These are phyloP conservation scores for Alternaria brassicae DNA, from an alignment of 2,329 filamentous ascomycete genomes.

Conservation along the genomic window DNA sequence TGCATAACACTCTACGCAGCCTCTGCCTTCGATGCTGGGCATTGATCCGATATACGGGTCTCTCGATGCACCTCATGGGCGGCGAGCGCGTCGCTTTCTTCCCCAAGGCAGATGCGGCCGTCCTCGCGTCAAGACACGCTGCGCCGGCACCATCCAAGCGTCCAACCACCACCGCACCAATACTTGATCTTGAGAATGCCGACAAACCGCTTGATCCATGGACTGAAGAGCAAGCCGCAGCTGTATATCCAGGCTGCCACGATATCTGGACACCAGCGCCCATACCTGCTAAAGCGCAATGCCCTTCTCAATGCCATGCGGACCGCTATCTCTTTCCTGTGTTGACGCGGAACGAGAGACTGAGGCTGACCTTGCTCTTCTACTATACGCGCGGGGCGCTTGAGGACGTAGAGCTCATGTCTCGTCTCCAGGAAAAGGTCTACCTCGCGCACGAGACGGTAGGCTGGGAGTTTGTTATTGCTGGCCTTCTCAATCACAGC, in stretches of 20 bases:
- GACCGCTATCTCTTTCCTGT: conserved; percentile 47
- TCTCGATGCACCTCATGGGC: conserved; percentile 19
- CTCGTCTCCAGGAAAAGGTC: conserved; percentile 54
- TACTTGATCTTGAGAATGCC: conserved; percentile 33
- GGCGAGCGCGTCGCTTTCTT: conserved; percentile 31
- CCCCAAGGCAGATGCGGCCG: conserved; percentile 36
- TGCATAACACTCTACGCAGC: background rate
- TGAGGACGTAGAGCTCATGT: conserved; percentile 52
- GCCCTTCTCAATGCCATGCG: conserved; percentile 12
- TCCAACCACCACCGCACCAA: conserved; percentile 29
- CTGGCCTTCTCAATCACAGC: conserved; percentile 55
- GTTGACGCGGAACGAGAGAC: conserved; percentile 47
- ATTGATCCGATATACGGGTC: background rate
- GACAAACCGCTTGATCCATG: conserved; percentile 26
- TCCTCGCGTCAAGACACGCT: conserved; percentile 28
- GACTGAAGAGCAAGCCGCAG: conserved; percentile 20
- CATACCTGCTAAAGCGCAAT: conserved; percentile 25
- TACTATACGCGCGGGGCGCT: conserved; percentile 55
- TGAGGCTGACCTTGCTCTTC: conserved; percentile 52
- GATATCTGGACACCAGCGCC: conserved; percentile 26
- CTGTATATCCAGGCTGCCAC: conserved; percentile 26
- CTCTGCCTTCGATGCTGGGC: conserved; percentile 6
- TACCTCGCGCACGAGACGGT: conserved; percentile 52
- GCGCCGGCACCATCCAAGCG: conserved; percentile 26
- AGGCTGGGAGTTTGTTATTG: conserved; percentile 57